Base-by-base conservation (phyloP, 768 basidiomycete genomes). In the Mycena metata region DNA sequence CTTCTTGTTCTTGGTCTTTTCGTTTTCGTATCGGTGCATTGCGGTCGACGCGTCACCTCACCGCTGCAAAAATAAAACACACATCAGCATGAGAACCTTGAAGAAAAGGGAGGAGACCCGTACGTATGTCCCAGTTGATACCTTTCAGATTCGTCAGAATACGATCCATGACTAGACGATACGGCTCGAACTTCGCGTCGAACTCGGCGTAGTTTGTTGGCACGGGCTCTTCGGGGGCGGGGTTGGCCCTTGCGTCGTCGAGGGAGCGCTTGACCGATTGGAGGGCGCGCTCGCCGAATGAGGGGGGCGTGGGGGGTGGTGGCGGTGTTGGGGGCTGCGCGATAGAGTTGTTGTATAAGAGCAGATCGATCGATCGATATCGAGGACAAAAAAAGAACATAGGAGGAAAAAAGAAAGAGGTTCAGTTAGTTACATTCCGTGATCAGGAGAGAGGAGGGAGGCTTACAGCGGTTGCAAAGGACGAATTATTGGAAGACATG, bases 141-240 rank as follows among this genome's bases (percentile, higher is more conserved):
- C 47, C n/a, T 11, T 56, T 16, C 16, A 64, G n/a, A 4, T n/a
- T 24, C 2, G n/a, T n/a, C 26, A 9, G 9, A 63, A n/a, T n/a
- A 39, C 0, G 6, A 1, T 36, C 3, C 6, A 64, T 56, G 30
- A 30, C 1, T 36, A 6, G 15, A 6, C 26, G 36, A 35, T 15
- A 47, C n/a, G 21, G 35, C 33, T 12, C 8, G 16, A 58, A 30
- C 19, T 21, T 4, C 11, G n/a, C 2, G 17, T 39, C 15, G 21
- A 65, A 65, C 10, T 58, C 56, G 15, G 11, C 4, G 4, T 42
- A 50, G 30, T 50, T 65, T 2, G 21, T 36, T 16, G 64, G 64
- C 17, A 62, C 11, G 4, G 26, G 11, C 1, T 13, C 24, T 8
- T 16, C 23, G 2, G 11, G 19, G 15, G 15, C 11, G 11, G 45